These are phyloP conservation scores for Phytophthora uliginosa DNA, from an alignment of 352 stramenopile species.

Conservation along the genomic window DNA sequence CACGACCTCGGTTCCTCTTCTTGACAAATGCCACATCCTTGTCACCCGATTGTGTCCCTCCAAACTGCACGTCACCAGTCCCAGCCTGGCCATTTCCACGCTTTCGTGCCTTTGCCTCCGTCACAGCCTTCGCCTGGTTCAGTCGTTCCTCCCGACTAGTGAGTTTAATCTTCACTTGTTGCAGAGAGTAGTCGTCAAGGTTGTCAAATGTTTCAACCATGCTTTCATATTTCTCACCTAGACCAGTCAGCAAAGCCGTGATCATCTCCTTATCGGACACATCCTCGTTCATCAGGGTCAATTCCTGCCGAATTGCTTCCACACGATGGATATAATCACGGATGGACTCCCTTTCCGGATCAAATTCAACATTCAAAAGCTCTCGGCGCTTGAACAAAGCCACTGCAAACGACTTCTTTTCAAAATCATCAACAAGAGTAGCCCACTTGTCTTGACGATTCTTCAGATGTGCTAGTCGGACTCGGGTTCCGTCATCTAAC, in stretches of 20 bases:
- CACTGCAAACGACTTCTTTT: conserved; percentile 23
- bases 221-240: conserved; percentile 2
- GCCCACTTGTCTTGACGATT: conserved; percentile 16
- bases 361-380: conserved; percentile 9
- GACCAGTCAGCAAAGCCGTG: conserved; percentile 1
- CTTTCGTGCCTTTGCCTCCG: not conserved
- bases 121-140: conserved; percentile 1
- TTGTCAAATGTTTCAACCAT: conserved; percentile 9
- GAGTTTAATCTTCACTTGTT: conserved; percentile 12
- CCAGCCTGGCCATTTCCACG: too few species aligned
- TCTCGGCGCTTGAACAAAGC: conserved; percentile 4
- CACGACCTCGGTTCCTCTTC: too few species aligned
- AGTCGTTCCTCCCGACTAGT: conserved; percentile 4
- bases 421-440: conserved; percentile 18
- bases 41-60: not conserved
- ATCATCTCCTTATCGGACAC: conserved; percentile 3
- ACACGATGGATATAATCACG: conserved; percentile 11
- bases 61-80: not conserved
- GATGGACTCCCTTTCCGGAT: not conserved
- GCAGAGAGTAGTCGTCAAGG: conserved; percentile 8
- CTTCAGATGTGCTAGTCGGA: conserved; percentile 16
- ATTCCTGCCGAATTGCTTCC: conserved; percentile 4
- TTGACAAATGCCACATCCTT: not conserved
- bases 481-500: conserved; percentile 16
- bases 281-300: conserved; percentile 2